These are phyloP conservation scores for Porpolomopsis calyptriformis DNA, from an alignment of 768 basidiomycete genomes.

Conservation along the genomic window DNA sequence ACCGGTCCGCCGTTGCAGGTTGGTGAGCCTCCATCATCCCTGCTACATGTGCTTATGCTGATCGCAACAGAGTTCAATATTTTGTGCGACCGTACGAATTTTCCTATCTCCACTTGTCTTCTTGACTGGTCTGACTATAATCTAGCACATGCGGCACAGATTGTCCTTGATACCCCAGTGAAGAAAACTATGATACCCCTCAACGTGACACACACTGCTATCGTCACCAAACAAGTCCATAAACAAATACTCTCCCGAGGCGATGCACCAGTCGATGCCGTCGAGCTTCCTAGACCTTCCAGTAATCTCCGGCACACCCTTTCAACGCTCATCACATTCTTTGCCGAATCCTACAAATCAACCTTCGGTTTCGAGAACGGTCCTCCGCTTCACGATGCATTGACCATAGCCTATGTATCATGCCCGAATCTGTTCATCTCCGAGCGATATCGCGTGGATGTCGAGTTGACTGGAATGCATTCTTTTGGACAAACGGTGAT, in stretches of 20 bases:
- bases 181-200: conserved; percentile 71
- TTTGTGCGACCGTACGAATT: conserved; percentile 64
- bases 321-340: conserved; percentile 65
- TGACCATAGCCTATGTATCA: conserved; percentile 70
- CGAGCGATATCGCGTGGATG: conserved; percentile 66
- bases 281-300: conserved; percentile 23
- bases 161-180: conserved; percentile 63
- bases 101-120: too few relatives aligned
- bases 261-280: conserved; percentile 9
- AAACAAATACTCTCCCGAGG: conserved; percentile 36
- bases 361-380: conserved; percentile 78
- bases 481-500: conserved; percentile 72
- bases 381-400: conserved; percentile 79
- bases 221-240: conserved; percentile 52
- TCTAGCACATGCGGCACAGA: conserved; percentile 71
- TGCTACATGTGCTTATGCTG: not conserved
- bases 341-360: conserved; percentile 58
- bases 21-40: conserved; percentile 4
- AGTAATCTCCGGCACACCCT: conserved; percentile 57
- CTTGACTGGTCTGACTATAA: conserved; percentile 1
- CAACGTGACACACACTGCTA: conserved; percentile 81
- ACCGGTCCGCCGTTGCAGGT: conserved; percentile 69
- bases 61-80: conserved; percentile 59
- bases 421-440: conserved; percentile 54
- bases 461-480: conserved; percentile 61